Base-by-base conservation (phyloP, 805 yeast species). In the Candida endomychidarum region DNA sequence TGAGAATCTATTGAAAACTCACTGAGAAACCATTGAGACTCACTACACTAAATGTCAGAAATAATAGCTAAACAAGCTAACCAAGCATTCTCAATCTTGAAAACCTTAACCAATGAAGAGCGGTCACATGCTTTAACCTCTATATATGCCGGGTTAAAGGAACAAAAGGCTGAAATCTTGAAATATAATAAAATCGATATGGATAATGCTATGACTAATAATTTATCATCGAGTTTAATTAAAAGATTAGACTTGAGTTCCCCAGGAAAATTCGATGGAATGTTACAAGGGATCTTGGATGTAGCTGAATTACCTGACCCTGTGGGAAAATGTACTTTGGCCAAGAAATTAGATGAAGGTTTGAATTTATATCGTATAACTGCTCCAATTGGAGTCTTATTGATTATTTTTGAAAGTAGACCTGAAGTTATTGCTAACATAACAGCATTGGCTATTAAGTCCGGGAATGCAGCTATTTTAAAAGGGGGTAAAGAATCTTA, bases 351-450 rank as follows among this genome's bases (percentile, higher is more conserved):
- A 22, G 99, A 93, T 58, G 96, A 88, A 39, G 95, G 87, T n/a
- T 75, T 93, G 48, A 83, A 80, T 37, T 67, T 93, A 45, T 84
- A 80, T 61, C 72, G 96, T 56, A 74, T 91, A 9, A 83, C 96
- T 4, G 86, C 96, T 19, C 99, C 99, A 10, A 89, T 93, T 4
- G 99, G 99, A 14, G 97, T 88, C 0, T 63, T 93, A 32, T 70
- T 93, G 46, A 89, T 93, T 33, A 95, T 93, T 40, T 93, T 93
- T 60, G 99, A 93, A 64, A 80, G 96, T 21, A 78, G 99, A 56
- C 99, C 99, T 26, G 99, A 93, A 60, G 99, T 93, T 8, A 93
- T 93, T 68, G 99, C 99, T 40, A 95, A 93, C 59, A 93, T 93
- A 55, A 84, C 96, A 10, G 93, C 99, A 0, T 72, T 93, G 53